These are phyloP conservation scores for Butyriboletus loyo DNA, from an alignment of 768 basidiomycete genomes.

Conservation along the genomic window DNA sequence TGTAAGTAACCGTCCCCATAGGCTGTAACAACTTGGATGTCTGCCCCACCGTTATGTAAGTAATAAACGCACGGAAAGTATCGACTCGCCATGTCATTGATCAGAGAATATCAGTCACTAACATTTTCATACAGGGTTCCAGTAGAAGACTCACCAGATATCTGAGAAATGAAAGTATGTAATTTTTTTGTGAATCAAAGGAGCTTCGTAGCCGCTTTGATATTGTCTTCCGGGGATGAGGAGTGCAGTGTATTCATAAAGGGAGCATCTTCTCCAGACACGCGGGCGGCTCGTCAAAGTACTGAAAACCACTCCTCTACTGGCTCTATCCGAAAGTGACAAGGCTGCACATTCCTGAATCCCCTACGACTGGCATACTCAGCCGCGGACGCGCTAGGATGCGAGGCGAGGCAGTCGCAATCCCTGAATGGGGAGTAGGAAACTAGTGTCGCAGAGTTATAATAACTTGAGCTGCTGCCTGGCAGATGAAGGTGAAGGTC, in stretches of 20 bases:
- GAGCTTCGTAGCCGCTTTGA: slow-evolving; percentile 1
- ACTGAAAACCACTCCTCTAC: slow-evolving; percentile 10
- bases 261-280: slow-evolving; percentile 9
- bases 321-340: slow-evolving; percentile 14
- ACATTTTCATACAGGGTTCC: neutral
- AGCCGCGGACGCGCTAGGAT: slow-evolving; percentile 1
- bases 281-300: neutral
- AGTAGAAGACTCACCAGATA: slow-evolving; percentile 1
- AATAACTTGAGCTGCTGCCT: too few relatives aligned
- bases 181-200: slow-evolving; percentile 3
- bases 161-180: slow-evolving; percentile 9
- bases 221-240: neutral
- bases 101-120: neutral
- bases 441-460: too few relatives aligned
- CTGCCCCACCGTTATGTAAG: neutral
- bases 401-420: too few relatives aligned
- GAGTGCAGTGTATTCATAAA: neutral
- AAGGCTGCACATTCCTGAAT: neutral
- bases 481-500: too few relatives aligned
- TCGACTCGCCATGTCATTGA: neutral
- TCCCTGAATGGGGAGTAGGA: too few relatives aligned
- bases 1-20: neutral
- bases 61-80: neutral
- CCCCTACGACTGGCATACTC: neutral
- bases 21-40: neutral